Base-by-base conservation (phyloP, 1,284 basidiomycete genomes). In the Naganishia sp. region DNA sequence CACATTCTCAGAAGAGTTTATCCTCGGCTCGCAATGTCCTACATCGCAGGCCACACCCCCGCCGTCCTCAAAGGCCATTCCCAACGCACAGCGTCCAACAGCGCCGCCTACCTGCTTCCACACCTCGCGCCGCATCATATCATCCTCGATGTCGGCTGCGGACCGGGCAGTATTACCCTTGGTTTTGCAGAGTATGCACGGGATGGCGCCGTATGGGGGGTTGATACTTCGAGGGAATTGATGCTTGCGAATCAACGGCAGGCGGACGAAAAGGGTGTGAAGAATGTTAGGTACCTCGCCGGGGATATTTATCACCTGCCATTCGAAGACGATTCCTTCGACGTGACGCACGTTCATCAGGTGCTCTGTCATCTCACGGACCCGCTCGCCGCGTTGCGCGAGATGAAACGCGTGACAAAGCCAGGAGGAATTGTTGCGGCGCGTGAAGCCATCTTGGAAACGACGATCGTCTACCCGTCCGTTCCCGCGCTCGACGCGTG, bases 151-250 rank as follows among this genome's bases (percentile, higher is more conserved):
- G 56, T 72, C 17, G 72, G 72, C 31, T 73, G 72, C 58, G 72
- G 72, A 11, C 72, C 72, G 2, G 72, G 71, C 3, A 70, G 68
- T 10, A 73, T 73, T 58, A 70, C 72, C 17, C n/a, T 41, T 21
- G 63, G 58, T 3, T 63, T 73, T 28, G 69, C 67, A 3, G 6
- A 50, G 6, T 46, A 49, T n/a, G 67, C 70, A 21, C 52, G 54
- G 10, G 15, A 61, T 7, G 71, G 69, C 2, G 23, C 43, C 3
- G 69, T 71, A 2, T 57, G 63, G 9, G 72, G 72, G 5, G 11
- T 73, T 10, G 72, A 73, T 21, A 51, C 67, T 23, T 66, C 69
- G 1, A 25, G 31, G 3, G 39, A 43, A 13, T 66, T 72, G 4
- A 55, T 73, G 32, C 17, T 5, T 5, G 35, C 52, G 42, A 55